Evolutionary conservation across 345 rosid genomes (phyloP).

Genomic region (Eucalyptus albens): DNA sequence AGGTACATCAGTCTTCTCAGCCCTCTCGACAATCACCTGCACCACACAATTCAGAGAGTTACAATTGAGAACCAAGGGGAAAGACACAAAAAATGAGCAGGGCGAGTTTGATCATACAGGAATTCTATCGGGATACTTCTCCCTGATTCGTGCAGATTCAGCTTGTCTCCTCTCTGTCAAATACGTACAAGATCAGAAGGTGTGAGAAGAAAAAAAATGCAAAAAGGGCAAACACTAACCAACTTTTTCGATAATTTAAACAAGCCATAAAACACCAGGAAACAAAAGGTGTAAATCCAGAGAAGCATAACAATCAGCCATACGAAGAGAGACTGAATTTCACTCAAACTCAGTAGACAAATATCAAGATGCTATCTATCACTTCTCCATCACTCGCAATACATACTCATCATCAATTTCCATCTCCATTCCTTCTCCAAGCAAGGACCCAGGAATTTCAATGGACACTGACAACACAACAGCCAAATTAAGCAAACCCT

Average conservation of each 20-base stretch:
- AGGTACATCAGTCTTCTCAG: conserved; percentile 91
- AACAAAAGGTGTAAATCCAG: not conserved
- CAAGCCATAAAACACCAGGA: not conserved
- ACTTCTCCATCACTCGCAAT: not conserved
- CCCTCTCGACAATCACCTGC: conserved; percentile 92
- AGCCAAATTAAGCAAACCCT: not conserved
- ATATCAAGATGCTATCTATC: not conserved
- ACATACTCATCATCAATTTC: not conserved
- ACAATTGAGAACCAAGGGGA: not conserved
- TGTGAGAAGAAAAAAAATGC: not conserved
- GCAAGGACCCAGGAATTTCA: not conserved
- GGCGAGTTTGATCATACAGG: conserved; percentile 32
- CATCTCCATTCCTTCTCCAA: not conserved
- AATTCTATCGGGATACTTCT: conserved; percentile 93
- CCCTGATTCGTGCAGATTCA: conserved; percentile 87
- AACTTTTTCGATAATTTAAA: not conserved
- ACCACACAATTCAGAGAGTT: not conserved
- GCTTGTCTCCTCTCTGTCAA: conserved; percentile 91
- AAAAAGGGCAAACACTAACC: not conserved
- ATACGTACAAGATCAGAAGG: not conserved
- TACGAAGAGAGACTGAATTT: not conserved
- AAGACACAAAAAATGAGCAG: not conserved
- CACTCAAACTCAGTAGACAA: not conserved
- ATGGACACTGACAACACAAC: not conserved
- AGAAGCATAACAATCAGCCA: not conserved